These are phyloP conservation scores for Arctostaphylos glauca DNA, from an alignment of 148 eudicot species.

Conservation along the genomic window DNA sequence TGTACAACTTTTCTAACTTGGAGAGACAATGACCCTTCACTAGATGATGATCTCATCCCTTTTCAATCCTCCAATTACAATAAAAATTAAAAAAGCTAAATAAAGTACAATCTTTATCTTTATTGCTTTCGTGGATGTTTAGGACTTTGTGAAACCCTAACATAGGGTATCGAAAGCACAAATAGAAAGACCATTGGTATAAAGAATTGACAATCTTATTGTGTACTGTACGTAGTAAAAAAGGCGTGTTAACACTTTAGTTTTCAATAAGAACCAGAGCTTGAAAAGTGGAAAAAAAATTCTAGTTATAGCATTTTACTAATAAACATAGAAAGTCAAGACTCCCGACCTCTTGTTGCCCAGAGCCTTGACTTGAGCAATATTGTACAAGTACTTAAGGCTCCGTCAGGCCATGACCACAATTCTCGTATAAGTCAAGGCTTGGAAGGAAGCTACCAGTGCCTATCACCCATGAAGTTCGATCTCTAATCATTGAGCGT, in stretches of 20 bases:
- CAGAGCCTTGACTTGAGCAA: not conserved
- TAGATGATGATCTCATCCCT: not conserved
- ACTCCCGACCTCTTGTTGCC: too few species aligned
- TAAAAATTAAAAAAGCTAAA: not conserved
- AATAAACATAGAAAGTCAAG: too few species aligned
- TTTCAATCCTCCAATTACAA: not conserved
- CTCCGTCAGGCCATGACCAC: not conserved
- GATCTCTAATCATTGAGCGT: too few species aligned
- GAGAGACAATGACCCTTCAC: constrained; percentile 15
- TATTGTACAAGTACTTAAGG: not conserved
- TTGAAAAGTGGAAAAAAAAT: too few species aligned
- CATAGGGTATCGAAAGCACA: not conserved
- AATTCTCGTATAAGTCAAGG: not conserved
- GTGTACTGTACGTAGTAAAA: too few species aligned
- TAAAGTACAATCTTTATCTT: not conserved
- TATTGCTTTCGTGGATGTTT: not conserved
- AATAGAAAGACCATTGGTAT: too few species aligned
- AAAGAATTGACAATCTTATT: too few species aligned
- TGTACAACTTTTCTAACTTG: constrained; percentile 2
- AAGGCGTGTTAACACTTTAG: too few species aligned
- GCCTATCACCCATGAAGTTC: not conserved
- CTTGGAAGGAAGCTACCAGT: not conserved
- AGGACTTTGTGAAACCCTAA: not conserved
- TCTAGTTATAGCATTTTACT: too few species aligned
- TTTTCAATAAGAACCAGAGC: too few species aligned